These are phyloP conservation scores for Neoboletus magnificus DNA, from an alignment of 768 basidiomycete genomes.

Conservation along the genomic window DNA sequence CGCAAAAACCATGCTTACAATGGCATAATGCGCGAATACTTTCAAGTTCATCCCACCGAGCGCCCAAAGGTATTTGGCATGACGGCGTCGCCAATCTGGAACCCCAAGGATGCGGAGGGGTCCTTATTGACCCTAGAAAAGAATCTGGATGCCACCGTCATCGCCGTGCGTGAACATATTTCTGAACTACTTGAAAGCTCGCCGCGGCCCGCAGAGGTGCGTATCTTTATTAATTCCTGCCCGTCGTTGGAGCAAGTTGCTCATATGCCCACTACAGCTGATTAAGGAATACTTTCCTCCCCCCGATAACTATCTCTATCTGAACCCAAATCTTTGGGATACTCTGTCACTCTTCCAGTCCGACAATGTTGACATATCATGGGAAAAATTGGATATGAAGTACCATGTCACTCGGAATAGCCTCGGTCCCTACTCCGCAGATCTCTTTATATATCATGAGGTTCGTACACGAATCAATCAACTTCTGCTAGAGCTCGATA, in stretches of 20 bases:
- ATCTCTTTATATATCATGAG: slow-evolving; percentile 65
- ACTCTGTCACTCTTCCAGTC: slow-evolving; percentile 42
- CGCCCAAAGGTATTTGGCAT: slow-evolving; percentile 91
- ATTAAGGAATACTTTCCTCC: slow-evolving; percentile 56
- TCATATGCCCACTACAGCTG: slow-evolving; percentile 37
- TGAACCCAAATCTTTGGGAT: slow-evolving; percentile 52
- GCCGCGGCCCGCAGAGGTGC: slow-evolving; percentile 65
- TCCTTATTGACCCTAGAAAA: slow-evolving; percentile 63
- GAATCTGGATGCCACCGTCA: slow-evolving; percentile 70
- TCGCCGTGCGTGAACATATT: slow-evolving; percentile 68
- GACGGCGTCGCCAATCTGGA: slow-evolving; percentile 90
- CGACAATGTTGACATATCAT: slow-evolving; percentile 45
- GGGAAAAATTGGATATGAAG: slow-evolving; percentile 58
- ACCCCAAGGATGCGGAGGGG: slow-evolving; percentile 60
- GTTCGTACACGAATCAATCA: slow-evolving; percentile 48
- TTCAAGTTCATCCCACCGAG: slow-evolving; percentile 36
- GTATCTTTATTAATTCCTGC: slow-evolving; percentile 7
- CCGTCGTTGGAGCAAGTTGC: background rate
- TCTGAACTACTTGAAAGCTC: slow-evolving; percentile 62
- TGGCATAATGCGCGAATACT: slow-evolving; percentile 57
- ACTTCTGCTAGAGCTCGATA: slow-evolving; percentile 32
- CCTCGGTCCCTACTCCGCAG: slow-evolving; percentile 73
- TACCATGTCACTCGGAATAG: slow-evolving; percentile 59
- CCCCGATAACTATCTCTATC: slow-evolving; percentile 52
- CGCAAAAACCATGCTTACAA: slow-evolving; percentile 57